phyloP scores from a whole-genome alignment of 192 early-diverging fungal species.

The Linnemannia exigua region DNA sequence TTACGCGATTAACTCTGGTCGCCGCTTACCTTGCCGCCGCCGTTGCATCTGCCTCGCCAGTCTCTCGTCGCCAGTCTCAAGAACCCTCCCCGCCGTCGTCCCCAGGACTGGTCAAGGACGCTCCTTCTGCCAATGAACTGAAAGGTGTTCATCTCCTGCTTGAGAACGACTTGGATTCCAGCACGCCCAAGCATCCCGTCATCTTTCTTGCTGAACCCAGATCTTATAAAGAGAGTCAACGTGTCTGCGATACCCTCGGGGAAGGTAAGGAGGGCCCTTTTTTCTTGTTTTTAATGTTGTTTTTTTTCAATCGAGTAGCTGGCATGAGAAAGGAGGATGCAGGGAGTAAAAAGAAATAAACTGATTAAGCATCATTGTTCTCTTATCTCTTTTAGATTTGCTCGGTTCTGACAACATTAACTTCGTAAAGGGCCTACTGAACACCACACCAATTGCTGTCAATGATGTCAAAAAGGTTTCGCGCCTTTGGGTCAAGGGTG shows the following conservation, averaged over 20 bases:
- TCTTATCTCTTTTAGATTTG: background rate
- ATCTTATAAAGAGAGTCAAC: slow-evolving; percentile 7
- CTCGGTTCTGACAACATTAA: background rate
- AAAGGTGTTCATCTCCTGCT: slow-evolving; percentile 38
- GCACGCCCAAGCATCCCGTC: slow-evolving; percentile 30
- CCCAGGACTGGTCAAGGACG: background rate
- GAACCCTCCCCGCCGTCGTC: background rate
- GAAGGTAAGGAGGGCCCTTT: slow-evolving; percentile 19
- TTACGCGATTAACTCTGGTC: background rate
- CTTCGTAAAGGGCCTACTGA: background rate
- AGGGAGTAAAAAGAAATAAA: no score
- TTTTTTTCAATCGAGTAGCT: no score
- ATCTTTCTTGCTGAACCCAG: slow-evolving; percentile 31
- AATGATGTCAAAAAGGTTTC: background rate
- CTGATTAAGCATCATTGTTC: background rate
- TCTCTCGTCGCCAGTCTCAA: background rate
- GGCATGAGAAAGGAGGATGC: no score
- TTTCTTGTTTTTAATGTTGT: no score
- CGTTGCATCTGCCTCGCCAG: background rate
- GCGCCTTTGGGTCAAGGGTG: slow-evolving; percentile 17
- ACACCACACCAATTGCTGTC: slow-evolving; percentile 18
- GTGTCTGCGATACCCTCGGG: slow-evolving; percentile 13
- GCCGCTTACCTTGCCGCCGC: background rate
- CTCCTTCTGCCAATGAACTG: slow-evolving; percentile 23
- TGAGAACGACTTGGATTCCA: slow-evolving; percentile 39